Evolutionary conservation across 768 basidiomycete genomes (phyloP), one percentile per base, ranked within the genome.

Genomic region (Paxillus ammoniavirescens): DNA sequence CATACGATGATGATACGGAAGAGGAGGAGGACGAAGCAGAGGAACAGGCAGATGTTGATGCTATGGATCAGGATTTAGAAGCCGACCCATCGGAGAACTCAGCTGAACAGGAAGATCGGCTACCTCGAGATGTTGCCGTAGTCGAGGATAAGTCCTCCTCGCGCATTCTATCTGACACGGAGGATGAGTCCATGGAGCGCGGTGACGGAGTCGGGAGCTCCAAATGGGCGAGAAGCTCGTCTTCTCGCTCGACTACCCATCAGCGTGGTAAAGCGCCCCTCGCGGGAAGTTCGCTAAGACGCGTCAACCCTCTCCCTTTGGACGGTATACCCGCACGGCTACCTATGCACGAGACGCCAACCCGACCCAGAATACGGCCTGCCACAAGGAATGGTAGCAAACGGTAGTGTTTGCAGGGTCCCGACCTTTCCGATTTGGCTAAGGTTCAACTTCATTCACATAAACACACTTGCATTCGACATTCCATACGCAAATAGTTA

Each of bases 1-100:
- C 89, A 43, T 90, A 91, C 62, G 90, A 91, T 61, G 87, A 83
- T 42, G 77, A 77, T 52, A 75, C 82, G 38, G 80, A 79, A 42
- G 80, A 79, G 47, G 68, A 73, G 58, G 66, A 74, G 36, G 65
- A 63, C 18, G 77, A 78, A 8, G 71, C 66, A 51, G 77, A 78
- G 59, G 83, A 83, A 51, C 78, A 83, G 59, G 79, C 73, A 10
- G 84, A 87, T 63, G 73, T 75, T 0, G 87, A 88, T 64, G 85
- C 83, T 26, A 88, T 88, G 87, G 87, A 90, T 57, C 84, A 89
- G 66, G 87, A 71, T 65, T 52, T 80, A 73, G 59, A 71, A 46
- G 56, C 64, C 31, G 72, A 62, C 52, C 62, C 53, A 40, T 77
- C 73, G 54, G 71, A 64, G 21, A 68, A 63, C 31, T 62, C 70